Evolutionary conservation across 2,329 filamentous ascomycete genomes (phyloP).

Genomic region (Cylindrodendrum hubeiense): DNA sequence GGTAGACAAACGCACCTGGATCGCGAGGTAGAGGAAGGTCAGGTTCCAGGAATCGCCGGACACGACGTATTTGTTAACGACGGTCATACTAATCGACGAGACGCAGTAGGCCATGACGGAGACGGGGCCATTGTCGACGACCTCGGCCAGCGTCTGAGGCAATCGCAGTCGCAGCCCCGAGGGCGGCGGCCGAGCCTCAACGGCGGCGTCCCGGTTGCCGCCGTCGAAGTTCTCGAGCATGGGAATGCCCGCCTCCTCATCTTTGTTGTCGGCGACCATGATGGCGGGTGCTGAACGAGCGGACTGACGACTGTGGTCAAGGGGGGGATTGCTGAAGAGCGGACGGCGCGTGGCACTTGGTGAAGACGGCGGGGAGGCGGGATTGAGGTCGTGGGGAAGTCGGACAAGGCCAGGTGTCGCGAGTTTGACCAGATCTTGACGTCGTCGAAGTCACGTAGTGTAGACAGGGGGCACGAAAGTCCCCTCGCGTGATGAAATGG

Average conservation of each 20-base stretch:
- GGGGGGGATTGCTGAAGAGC: not conserved
- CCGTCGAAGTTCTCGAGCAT: not conserved
- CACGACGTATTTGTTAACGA: conserved; percentile 99
- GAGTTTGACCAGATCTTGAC: too few relatives aligned
- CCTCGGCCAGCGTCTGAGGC: conserved; percentile 42
- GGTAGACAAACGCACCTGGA: conserved; percentile 74
- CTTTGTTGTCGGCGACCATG: not conserved
- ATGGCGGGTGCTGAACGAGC: not conserved
- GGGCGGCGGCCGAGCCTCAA: not conserved
- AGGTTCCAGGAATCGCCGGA: conserved; percentile 93
- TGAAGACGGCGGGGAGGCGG: too few relatives aligned
- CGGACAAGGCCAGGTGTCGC: too few relatives aligned
- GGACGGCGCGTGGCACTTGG: not conserved
- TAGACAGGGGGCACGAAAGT: too few relatives aligned
- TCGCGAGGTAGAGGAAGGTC: conserved; percentile 92
- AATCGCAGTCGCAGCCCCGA: not conserved
- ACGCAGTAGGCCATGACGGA: conserved; percentile 92
- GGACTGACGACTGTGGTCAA: not conserved
- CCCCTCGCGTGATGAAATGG: too few relatives aligned
- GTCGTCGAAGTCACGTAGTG: too few relatives aligned
- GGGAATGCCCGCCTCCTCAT: not conserved
- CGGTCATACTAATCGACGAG: conserved; percentile 97
- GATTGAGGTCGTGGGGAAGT: too few relatives aligned
- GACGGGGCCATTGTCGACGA: conserved; percentile 81
- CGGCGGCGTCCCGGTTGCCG: not conserved